Evolutionary conservation across 495 filamentous ascomycete species (phyloP).

Genomic region (Penicillium canescens): DNA sequence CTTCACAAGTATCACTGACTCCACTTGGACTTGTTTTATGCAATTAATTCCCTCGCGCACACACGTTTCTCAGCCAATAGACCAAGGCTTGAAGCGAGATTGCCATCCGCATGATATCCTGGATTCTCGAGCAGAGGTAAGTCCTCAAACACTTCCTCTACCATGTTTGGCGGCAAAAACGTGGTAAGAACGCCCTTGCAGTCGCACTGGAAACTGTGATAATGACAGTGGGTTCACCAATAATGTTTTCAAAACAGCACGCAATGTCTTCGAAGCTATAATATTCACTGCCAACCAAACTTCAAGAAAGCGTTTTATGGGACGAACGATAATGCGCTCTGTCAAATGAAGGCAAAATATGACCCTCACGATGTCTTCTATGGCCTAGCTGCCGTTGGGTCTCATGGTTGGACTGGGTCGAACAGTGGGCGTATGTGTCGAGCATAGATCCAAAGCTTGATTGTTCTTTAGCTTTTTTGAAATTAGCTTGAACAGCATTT

Average conservation of each 20-base stretch:
- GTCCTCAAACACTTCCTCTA: constrained; percentile 9
- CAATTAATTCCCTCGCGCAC: not conserved
- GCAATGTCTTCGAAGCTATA: constrained; percentile 8
- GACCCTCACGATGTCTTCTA: no score
- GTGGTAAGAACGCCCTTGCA: not conserved
- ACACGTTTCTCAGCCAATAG: constrained; percentile 7
- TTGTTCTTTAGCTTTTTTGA: no score
- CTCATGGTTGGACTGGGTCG: constrained; percentile 16
- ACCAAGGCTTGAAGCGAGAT: constrained; percentile 8
- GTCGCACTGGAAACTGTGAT: not conserved
- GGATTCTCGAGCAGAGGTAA: constrained; percentile 9
- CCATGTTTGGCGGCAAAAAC: not conserved
- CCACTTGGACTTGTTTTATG: constrained; percentile 4
- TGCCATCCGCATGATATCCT: constrained; percentile 14
- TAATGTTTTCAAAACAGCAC: not conserved
- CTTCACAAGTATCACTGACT: not conserved
- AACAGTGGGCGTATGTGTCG: constrained; percentile 14
- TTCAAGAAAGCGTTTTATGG: constrained; percentile 15
- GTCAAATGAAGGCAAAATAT: constrained; percentile 5
- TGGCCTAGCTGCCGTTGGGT: constrained; percentile 15
- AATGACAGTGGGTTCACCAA: not conserved
- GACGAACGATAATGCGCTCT: constrained; percentile 9
- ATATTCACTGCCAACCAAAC: constrained; percentile 11
- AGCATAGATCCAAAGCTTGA: not conserved
- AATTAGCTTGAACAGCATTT: no score